Base-by-base conservation (phyloP, 1,284 basidiomycete species). In the Gomphus sp. region DNA sequence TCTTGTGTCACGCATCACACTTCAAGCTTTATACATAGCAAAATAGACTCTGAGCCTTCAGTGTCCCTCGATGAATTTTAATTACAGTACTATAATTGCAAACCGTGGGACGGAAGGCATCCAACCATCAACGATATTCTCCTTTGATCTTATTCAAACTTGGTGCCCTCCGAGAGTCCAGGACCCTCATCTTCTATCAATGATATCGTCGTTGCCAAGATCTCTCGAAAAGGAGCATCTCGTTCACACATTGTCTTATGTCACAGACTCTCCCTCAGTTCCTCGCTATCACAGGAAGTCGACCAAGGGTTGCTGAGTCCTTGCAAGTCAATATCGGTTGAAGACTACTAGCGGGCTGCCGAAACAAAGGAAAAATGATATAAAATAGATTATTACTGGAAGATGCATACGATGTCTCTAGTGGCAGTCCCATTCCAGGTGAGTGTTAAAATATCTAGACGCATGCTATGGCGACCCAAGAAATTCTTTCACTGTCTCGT, bases 401-500 rank as follows among this genome's bases (percentile, higher is more conserved):
- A 34, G 31, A 39, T 53, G 52, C 52, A 53, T 41, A 53, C 39
- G 22, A n/a, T 53, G 34, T 39, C 34, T 53, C 52, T 53, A 53
- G 28, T 53, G 6, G 18, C 36, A 53, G 52, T 53, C 52, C 52
- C 52, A 34, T 50, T 34, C 49, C 49, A 50, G 16, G 33, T 31
- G 28, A n/a, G 49, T n/a, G 28, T n/a, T 18, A n/a, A 50, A 31
- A 34, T 50, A 18, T 50, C 28, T 50, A 50, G 52, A n/a, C 41
- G 37, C 11, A 54, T 47, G 45, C 7, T 39, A 53, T 53, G 52
- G n/a, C 52, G 57, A 52, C 45, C 55, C 55, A 18, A 72, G 68
- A 49, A 68, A 63, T 41, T 72, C 70, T 70, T 81, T 77, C 64
- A 87, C 87, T 65, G 87, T 67, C 72, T 90, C 87, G 70, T 90